These are phyloP conservation scores for Eimeria tenella DNA, from an alignment of 169 alveolate genomes.

Conservation along the genomic window DNA sequence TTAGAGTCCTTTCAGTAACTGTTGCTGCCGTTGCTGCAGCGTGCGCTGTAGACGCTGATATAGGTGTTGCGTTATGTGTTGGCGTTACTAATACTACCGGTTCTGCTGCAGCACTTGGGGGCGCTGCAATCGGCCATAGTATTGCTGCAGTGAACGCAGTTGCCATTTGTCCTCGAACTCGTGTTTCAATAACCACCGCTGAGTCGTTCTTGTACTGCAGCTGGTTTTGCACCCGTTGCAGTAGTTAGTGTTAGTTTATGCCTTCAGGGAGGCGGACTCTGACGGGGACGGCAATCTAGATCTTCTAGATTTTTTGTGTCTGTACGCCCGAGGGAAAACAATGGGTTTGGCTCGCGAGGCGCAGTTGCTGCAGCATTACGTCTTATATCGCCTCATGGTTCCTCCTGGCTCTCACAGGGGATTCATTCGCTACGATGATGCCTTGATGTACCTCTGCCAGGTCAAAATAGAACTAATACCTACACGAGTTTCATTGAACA, in stretches of 20 bases:
- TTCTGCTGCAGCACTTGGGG: no score
- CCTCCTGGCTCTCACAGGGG: neutral
- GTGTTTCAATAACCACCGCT: no score
- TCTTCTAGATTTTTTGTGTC: neutral
- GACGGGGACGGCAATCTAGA: conserved; percentile 16
- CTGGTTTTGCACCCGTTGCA: neutral
- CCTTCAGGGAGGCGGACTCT: conserved; percentile 8
- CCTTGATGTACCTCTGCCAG: neutral
- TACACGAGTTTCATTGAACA: no score
- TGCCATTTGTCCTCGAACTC: neutral
- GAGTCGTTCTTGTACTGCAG: neutral
- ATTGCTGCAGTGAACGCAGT: neutral
- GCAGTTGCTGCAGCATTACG: conserved; percentile 35
- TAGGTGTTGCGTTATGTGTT: neutral
- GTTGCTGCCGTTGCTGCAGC: conserved; percentile 15
- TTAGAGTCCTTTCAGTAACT: neutral
- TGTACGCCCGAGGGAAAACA: neutral
- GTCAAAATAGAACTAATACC: neutral
- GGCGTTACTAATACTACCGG: neutral
- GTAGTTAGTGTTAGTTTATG: neutral
- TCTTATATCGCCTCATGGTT: neutral
- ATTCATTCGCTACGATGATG: neutral
- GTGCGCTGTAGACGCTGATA: neutral
- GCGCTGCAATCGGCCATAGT: neutral
- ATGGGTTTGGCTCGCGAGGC: neutral